These are phyloP conservation scores for Mucor lusitanicus DNA, from an alignment of 371 early-diverging fungal species.

Conservation along the genomic window DNA sequence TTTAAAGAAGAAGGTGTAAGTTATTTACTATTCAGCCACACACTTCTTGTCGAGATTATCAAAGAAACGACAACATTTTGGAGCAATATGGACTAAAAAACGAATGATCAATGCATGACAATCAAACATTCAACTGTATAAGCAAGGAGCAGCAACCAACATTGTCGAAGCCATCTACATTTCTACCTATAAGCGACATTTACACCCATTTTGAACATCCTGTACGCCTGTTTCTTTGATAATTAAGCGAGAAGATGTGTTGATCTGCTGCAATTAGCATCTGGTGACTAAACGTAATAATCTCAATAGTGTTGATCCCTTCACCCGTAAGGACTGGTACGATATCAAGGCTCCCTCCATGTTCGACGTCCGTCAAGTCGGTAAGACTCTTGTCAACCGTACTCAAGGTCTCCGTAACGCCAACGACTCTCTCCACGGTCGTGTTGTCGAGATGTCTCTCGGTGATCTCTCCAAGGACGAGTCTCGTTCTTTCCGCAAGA, in stretches of 20 bases:
- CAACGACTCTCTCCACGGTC: constrained; percentile 95
- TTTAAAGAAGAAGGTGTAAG: constrained; percentile 96
- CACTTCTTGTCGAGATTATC: not conserved
- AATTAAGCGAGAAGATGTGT: not conserved
- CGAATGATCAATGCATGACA: not conserved
- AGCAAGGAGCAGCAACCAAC: not conserved
- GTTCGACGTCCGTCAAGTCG: constrained; percentile 92
- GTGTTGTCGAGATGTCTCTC: constrained; percentile 98
- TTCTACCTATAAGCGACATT: not conserved
- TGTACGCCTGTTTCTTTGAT: not conserved
- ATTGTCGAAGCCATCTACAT: not conserved
- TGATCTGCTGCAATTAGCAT: not conserved
- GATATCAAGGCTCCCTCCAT: constrained; percentile 98
- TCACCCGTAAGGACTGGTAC: constrained; percentile 99
- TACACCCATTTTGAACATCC: not conserved
- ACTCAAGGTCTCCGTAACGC: constrained; percentile 98
- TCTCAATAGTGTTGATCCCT: constrained; percentile 81
- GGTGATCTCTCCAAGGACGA: constrained; percentile 98
- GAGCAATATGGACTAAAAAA: not conserved
- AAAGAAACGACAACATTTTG: not conserved
- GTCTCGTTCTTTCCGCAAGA: constrained; percentile 94
- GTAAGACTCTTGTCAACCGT: constrained; percentile 99
- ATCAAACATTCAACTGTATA: not conserved
- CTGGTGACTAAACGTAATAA: not conserved
- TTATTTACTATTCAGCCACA: constrained; percentile 20